Percentiles rank a stretch among this genome's conserved stretches.
Evolutionary conservation across 257 asterid species (phyloP).

Genomic region (Plantago ovata): DNA sequence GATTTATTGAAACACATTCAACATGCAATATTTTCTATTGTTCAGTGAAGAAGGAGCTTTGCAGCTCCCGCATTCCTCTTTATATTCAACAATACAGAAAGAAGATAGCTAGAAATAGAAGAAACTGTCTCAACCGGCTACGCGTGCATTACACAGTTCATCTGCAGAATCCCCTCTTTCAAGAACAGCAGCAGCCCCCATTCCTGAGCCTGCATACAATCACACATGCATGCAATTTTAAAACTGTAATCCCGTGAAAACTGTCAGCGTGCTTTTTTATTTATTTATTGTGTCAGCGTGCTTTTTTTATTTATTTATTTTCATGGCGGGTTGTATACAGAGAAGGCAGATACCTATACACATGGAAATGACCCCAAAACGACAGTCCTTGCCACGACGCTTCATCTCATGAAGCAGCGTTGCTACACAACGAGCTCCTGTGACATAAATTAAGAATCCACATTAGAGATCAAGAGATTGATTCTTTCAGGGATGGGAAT

Average conservation of each 20-base stretch:
- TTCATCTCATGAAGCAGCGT: conserved; percentile 88
- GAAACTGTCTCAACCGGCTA: conserved; percentile 22
- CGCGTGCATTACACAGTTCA: conserved; percentile 44
- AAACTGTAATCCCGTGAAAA: neutral
- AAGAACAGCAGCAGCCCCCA: conserved; percentile 97
- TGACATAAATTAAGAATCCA: conserved; percentile 1
- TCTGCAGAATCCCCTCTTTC: conserved; percentile 81
- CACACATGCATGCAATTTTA: neutral
- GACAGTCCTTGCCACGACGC: conserved; percentile 81
- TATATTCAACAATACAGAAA: no score
- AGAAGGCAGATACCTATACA: conserved; percentile 62
- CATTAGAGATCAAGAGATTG: neutral
- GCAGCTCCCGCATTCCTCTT: no score
- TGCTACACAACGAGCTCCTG: conserved; percentile 91
- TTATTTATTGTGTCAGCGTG: no score
- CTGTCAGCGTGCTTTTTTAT: no score
- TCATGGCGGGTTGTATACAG: neutral
- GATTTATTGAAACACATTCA: no score
- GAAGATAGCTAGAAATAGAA: neutral
- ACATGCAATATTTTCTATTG: no score
- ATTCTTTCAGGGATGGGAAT: no score
- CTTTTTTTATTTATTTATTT: no score
- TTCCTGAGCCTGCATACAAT: conserved; percentile 64
- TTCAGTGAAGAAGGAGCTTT: no score
- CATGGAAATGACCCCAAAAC: conserved; percentile 91